These are phyloP conservation scores for Tolypocladium endophyticum DNA, from an alignment of 2,329 filamentous ascomycete genomes.

Conservation along the genomic window DNA sequence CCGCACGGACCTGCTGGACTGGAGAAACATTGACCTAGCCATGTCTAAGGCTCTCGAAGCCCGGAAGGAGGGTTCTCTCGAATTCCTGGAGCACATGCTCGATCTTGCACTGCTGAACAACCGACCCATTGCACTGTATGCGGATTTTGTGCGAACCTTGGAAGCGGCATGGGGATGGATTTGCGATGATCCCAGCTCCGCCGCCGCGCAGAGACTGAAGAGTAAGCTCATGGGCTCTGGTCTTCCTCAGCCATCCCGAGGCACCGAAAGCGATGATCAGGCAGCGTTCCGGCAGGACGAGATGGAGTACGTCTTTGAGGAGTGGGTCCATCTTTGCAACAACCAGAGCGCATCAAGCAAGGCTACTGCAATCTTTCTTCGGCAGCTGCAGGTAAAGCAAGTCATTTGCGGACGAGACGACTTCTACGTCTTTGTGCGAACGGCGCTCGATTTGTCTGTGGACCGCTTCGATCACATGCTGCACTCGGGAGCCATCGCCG, in stretches of 20 bases:
- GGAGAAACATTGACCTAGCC: conserved; percentile 57
- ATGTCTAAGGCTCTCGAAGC: conserved; percentile 63
- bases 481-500: conserved; percentile 47
- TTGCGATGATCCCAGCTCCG: conserved; percentile 55
- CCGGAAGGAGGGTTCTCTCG: conserved; percentile 60
- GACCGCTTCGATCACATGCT: conserved; percentile 65
- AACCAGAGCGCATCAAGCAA: conserved; percentile 68
- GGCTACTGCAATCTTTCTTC: conserved; percentile 64
- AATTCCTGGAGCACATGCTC: conserved; percentile 71
- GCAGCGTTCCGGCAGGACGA: conserved; percentile 59
- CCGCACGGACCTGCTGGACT: conserved; percentile 51
- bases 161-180: conserved; percentile 77
- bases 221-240: conserved; percentile 40
- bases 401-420: conserved; percentile 67
- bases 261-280: conserved; percentile 43
- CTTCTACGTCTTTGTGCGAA: conserved; percentile 67
- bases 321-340: conserved; percentile 80
- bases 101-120: conserved; percentile 71
- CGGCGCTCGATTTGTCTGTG: conserved; percentile 71
- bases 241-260: conserved; percentile 25
- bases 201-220: conserved; percentile 60
- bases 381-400: conserved; percentile 67
- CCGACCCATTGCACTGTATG: conserved; percentile 65
- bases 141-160: conserved; percentile 77
- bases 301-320: conserved; percentile 89